Base-by-base conservation (phyloP, 108 stramenopile species). In the Cylindrotheca closterium region DNA sequence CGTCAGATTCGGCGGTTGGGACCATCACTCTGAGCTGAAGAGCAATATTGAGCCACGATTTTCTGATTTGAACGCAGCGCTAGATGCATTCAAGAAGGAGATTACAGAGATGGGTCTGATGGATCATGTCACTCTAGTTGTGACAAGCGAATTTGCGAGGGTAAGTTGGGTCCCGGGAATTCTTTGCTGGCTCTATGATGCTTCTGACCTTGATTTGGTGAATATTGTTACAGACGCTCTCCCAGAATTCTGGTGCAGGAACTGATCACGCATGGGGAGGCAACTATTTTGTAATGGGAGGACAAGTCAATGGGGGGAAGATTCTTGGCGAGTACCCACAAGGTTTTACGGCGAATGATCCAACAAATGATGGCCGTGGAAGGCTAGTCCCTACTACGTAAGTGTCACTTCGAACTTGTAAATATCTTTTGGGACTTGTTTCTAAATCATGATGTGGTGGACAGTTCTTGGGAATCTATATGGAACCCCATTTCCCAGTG, bases 141-240 rank as follows among this genome's bases (percentile, higher is more conserved):
- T 75, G 18, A 70, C 80, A 1, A 84, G 83, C 19, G 90, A 91
- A 34, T 91, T 88, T 61, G 86, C n/a, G n/a, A n/a, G n/a, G n/a
- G n/a, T n/a, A n/a, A n/a, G n/a, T n/a, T n/a, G n/a, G n/a, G n/a
- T n/a, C n/a, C n/a, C n/a, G n/a, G n/a, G n/a, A n/a, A n/a, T n/a
- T n/a, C n/a, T n/a, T n/a, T n/a, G n/a, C n/a, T n/a, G n/a, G n/a
- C n/a, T n/a, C n/a, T n/a, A n/a, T n/a, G n/a, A n/a, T n/a, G n/a
- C n/a, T n/a, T n/a, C n/a, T n/a, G n/a, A n/a, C n/a, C n/a, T n/a
- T n/a, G n/a, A n/a, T n/a, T n/a, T n/a, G n/a, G n/a, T n/a, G 90
- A 91, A 29, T 91, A 88, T 60, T 75, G n/a, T n/a, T 67, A 15
- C 70, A 88, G 0, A 89, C 88, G 31, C 67, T 92, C 25, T 80